Base-by-base conservation (phyloP, 768 basidiomycete species). In the Tylopilus rubrobrunneus region DNA sequence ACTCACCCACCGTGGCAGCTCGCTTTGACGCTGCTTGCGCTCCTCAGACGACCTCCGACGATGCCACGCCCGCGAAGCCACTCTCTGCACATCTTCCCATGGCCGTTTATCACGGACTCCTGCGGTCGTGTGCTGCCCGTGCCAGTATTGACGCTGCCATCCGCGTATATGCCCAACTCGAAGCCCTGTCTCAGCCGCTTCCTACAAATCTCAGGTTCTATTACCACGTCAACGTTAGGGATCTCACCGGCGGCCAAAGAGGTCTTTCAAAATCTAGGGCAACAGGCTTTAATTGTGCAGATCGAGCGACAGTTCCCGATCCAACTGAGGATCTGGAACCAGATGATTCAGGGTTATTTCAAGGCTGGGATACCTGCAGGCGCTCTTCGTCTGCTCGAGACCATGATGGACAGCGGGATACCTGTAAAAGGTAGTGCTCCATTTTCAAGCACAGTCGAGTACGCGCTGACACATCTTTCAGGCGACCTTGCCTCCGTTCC, bases 281-380 rank as follows among this genome's bases (percentile, higher is more conserved):
- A 69, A 11, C 62, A 65, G 0, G 78, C 76, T 8, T 67, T 63
- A 8, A 49, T 66, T 15, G 48, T 49, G 5, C 49, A 50, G 42
- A 62, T 67, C 51, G 68, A 55, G 10, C 48, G 56, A 25, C 44
- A 53, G 45, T 54, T 49, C 29, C 64, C 68, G 29, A 69, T 71
- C 21, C 76, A 78, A 48, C 70, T 86, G 43, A 65, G 73, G 37
- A 72, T 85, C 2, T 92, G 83, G 82, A 88, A 89, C 59, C 74
- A 79, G 61, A 90, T 92, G 85, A 82, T 94, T 34, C 76, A 83
- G 45, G 78, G 84, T 0, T 86, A 89, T 67, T 86, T 94, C 74
- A 76, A 74, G 37, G 78, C 74, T 37, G 83, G 83, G 1, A 70
- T 82, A 48, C 77, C 86, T 0, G 82, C 81, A 21, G 79, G 78